These are phyloP conservation scores for Climacium dendroides DNA, from an alignment of 225 moss, liverwort and hornwort species.

Conservation along the genomic window DNA sequence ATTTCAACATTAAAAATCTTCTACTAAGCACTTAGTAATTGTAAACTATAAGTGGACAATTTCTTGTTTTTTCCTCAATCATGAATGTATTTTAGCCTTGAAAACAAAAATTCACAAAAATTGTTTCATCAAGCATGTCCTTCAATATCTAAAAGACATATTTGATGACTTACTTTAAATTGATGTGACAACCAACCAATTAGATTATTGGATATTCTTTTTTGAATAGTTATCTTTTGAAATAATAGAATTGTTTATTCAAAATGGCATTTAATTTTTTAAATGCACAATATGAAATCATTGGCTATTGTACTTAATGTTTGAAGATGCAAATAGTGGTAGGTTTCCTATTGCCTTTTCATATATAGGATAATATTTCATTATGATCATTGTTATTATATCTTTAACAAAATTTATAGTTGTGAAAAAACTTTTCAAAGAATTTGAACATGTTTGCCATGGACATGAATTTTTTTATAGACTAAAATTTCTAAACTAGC, in stretches of 20 bases:
- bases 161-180: neutral
- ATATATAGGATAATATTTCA: neutral
- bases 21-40: neutral
- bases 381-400: neutral
- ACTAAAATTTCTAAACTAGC: neutral
- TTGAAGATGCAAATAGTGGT: neutral
- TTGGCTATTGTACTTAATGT: neutral
- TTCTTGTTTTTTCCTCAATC: neutral
- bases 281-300: neutral
- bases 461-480: neutral
- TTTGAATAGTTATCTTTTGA: too few relatives aligned
- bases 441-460: neutral
- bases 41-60: neutral
- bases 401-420: neutral
- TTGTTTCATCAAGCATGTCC: accelerated
- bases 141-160: neutral
- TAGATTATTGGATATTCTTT: too few relatives aligned
- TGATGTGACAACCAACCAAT: accelerated
- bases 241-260: too few relatives aligned
- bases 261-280: neutral
- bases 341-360: neutral
- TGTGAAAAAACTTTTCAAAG: neutral
- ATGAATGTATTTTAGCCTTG: neutral
- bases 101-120: neutral
- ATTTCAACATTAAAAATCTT: neutral